phyloP scores from a whole-genome alignment of 2,329 filamentous ascomycete species.

The Alternaria incomplexa region DNA sequence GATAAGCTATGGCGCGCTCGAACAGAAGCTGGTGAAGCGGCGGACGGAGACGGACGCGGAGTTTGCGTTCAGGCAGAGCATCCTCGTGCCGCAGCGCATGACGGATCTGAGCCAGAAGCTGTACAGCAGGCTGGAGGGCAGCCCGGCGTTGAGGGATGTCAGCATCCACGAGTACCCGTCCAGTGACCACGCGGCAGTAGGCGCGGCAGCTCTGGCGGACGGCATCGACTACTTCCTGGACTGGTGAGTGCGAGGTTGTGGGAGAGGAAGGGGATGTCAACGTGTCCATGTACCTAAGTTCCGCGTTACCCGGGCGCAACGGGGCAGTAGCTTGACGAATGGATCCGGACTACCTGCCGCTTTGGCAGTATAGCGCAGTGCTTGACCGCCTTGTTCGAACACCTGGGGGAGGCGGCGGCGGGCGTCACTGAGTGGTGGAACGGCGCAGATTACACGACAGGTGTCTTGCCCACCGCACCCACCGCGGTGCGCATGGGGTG shows the following conservation, averaged over 20 bases:
- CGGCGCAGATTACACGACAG: not conserved
- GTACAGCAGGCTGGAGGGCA: constrained; percentile 29
- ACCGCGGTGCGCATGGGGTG: constrained; percentile 2
- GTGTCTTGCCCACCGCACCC: not conserved
- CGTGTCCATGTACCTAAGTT: not conserved
- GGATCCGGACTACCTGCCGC: constrained; percentile 7
- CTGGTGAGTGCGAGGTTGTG: constrained; percentile 20
- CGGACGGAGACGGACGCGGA: constrained; percentile 36
- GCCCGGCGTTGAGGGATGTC: constrained; percentile 31
- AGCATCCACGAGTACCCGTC: constrained; percentile 38
- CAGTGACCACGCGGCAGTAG: constrained; percentile 42
- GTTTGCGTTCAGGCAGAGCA: constrained; percentile 32
- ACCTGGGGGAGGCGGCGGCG: not conserved
- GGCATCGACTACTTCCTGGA: constrained; percentile 45
- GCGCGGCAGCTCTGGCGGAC: constrained; percentile 34
- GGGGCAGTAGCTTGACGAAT: not conserved
- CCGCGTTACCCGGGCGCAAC: constrained; percentile 7
- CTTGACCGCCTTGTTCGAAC: constrained; percentile 6
- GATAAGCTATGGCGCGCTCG: constrained; percentile 38
- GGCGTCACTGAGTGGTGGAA: constrained; percentile 8
- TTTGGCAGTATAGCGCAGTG: constrained; percentile 6
- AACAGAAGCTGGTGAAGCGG: constrained; percentile 34
- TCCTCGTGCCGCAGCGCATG: constrained; percentile 33
- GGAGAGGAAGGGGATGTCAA: not conserved
- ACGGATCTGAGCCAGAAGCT: constrained; percentile 27